A percentile compares a stretch with the other conserved stretches of the same genome.
Conservation (phyloP, 257 asterid species). For the Fraxinus excelsior region DNA sequence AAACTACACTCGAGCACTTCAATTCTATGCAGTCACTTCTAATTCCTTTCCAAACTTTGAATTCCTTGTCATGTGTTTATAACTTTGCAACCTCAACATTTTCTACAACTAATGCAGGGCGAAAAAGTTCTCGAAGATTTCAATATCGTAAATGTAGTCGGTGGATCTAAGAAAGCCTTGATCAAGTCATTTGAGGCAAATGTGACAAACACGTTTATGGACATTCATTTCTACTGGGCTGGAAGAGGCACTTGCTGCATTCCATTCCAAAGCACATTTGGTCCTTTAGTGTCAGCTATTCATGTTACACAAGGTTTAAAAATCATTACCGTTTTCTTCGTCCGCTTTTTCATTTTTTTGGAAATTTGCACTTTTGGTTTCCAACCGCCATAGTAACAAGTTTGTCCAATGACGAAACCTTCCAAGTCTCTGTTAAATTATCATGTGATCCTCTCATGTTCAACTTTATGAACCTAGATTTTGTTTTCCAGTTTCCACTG, state of each 20-base stretch:
- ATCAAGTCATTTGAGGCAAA: conserved; percentile 49
- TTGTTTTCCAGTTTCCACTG: neutral
- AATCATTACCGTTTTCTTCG: neutral
- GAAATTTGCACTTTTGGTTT: neutral
- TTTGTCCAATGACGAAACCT: neutral
- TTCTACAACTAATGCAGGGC: conserved; percentile 40
- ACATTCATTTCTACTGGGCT: conserved; percentile 60
- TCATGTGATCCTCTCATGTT: neutral
- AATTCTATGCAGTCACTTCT: neutral
- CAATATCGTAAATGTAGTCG: conserved; percentile 46
- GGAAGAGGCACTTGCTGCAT: conserved; percentile 76
- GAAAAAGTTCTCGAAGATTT: conserved; percentile 52
- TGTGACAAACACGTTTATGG: conserved; percentile 52
- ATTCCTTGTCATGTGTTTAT: neutral
- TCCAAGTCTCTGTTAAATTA: neutral
- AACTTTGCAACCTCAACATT: neutral
- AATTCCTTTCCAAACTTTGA: too few relatives aligned
- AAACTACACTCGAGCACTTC: neutral
- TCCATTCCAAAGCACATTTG: conserved; percentile 64
- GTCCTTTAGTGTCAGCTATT: conserved; percentile 61
- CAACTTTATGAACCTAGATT: neutral
- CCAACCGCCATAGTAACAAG: neutral
- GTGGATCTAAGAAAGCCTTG: conserved; percentile 57
- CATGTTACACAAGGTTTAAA: conserved; percentile 52
- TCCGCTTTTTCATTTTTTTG: neutral